Conservation (phyloP, 805 yeast species). For the Jamesozyma piceae region DNA sequence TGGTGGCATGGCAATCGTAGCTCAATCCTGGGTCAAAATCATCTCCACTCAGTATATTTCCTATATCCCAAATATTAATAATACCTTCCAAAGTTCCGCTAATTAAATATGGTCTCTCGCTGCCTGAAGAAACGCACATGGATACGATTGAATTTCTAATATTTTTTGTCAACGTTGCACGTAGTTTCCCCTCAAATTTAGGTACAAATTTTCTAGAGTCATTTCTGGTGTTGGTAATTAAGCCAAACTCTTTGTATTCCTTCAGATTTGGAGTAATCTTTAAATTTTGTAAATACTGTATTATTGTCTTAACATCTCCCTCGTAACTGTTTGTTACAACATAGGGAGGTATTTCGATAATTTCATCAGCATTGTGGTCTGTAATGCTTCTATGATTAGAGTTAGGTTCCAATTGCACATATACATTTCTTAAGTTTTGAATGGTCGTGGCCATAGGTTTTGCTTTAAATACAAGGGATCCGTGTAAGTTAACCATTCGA, state of each 20-base stretch:
- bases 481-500: slow-evolving; percentile 18
- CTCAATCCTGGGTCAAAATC: slow-evolving; percentile 41
- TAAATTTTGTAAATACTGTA: slow-evolving; percentile 44
- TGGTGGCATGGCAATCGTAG: slow-evolving; percentile 39
- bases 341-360: slow-evolving; percentile 25
- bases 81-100: slow-evolving; percentile 72
- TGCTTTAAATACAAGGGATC: slow-evolving; percentile 30
- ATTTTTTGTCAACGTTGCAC: slow-evolving; percentile 58
- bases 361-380: not conserved
- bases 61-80: slow-evolving; percentile 70
- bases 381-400: slow-evolving; percentile 2
- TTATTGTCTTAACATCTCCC: slow-evolving; percentile 58
- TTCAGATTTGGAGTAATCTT: slow-evolving; percentile 48
- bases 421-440: slow-evolving; percentile 34
- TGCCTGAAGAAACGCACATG: slow-evolving; percentile 43
- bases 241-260: slow-evolving; percentile 64
- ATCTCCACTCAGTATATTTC: slow-evolving; percentile 53
- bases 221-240: slow-evolving; percentile 2
- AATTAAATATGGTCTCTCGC: slow-evolving; percentile 52
- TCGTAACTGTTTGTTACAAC: slow-evolving; percentile 48
- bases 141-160: slow-evolving; percentile 43
- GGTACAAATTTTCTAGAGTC: slow-evolving; percentile 12
- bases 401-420: slow-evolving; percentile 36
- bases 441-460: slow-evolving; percentile 35
- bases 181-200: slow-evolving; percentile 38